Evolutionary conservation across 441 rosid species (phyloP), one percentile per base, ranked within the genome.

Genomic region (Brassica hybrid): DNA sequence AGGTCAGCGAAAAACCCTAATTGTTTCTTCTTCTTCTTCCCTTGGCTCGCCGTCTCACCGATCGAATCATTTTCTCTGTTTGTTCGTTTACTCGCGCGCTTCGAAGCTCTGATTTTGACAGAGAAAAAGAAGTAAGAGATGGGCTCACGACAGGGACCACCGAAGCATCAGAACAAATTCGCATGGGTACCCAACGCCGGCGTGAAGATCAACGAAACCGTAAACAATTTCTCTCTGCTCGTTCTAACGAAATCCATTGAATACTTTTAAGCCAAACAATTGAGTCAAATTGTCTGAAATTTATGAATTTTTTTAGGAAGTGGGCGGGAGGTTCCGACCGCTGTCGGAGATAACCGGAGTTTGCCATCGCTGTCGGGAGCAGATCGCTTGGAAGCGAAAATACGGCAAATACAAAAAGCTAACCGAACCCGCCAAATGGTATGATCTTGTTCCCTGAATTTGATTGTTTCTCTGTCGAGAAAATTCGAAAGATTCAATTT

Each of bases 171-270:
- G 81, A 94, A 94, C 81, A 45, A 34, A 45, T 90, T 43, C 79
- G 97, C 93, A 14, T 94, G 98, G 98, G 90, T 88, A 19, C 97
- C 98, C 3, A 91, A 91, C 79, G 91, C 94, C 75, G 98, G 99
- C 81, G 72, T 34, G 60, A 95, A 93, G 79, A 87, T 95, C 82
- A 93, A 95, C 75, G 98, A 93, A 85, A 91, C 86, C 80, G 96
- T 91, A 85, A 82, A 9, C 14, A 0, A 45, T 18, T 65, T 18
- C 60, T 21, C 57, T 57, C 23, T 56, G 11, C 52, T 32, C 6
- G 11, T 13, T 7, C 56, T 13, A 12, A n/a, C 6, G 16, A 43
- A 27, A 19, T 11, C n/a, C 4, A 63, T 30, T 30, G 12, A 64
- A 30, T 43, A 60, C 19, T n/a, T 57, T 34, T n/a, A 64, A n/a